Conservation (phyloP, 345 rosid genomes). For the Acer saccharum region DNA sequence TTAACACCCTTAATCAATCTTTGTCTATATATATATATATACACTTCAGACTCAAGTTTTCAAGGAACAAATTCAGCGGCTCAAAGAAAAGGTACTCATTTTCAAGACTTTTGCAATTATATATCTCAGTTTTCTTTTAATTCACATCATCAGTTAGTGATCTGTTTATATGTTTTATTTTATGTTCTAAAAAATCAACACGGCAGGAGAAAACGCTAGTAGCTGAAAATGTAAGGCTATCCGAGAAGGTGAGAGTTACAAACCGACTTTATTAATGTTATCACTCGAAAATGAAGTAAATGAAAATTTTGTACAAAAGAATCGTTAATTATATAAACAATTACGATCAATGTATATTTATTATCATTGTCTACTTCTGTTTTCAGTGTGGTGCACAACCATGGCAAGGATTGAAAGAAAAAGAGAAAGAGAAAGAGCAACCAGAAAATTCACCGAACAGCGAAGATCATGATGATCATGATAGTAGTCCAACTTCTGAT, state of each 20-base stretch:
- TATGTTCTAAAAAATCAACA: constrained; percentile 9
- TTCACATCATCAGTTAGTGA: background rate
- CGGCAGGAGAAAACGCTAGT: constrained; percentile 56
- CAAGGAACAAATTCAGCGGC: constrained; percentile 65
- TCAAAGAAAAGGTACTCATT: constrained; percentile 64
- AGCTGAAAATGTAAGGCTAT: constrained; percentile 61
- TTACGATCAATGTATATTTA: background rate
- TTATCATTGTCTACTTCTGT: background rate
- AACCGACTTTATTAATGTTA: too few relatives aligned
- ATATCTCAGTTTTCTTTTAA: background rate
- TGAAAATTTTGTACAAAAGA: background rate
- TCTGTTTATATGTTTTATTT: background rate
- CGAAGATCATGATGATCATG: constrained; percentile 19
- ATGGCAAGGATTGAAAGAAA: constrained; percentile 25
- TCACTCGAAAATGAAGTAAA: background rate
- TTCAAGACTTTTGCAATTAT: background rate
- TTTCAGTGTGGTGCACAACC: constrained; percentile 46
- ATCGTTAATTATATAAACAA: background rate
- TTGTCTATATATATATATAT: background rate
- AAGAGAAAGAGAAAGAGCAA: constrained; percentile 11
- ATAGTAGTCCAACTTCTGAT: constrained; percentile 59
- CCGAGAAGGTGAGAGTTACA: constrained; percentile 46
- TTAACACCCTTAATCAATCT: background rate
- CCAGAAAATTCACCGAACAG: constrained; percentile 12
- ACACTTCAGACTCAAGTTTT: constrained; percentile 67